Conservation (phyloP, 768 basidiomycete species). For the Boletus patriciae region DNA sequence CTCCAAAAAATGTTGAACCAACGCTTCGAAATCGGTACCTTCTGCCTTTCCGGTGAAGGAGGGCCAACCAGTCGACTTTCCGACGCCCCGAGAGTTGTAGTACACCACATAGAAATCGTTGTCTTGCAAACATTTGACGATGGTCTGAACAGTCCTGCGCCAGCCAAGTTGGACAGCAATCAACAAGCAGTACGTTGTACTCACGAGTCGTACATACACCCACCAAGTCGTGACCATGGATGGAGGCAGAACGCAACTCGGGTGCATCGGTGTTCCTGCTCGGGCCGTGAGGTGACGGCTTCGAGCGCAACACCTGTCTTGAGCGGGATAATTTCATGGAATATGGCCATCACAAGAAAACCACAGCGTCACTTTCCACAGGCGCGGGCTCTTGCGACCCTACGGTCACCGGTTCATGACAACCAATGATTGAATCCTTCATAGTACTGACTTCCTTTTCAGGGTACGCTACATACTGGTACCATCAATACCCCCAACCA, state of each 20-base stretch:
- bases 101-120: conserved; percentile 58
- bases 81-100: conserved; percentile 80
- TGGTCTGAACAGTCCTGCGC: conserved; percentile 41
- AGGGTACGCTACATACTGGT: background rate
- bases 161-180: background rate
- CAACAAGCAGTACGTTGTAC: conserved; percentile 27
- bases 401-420: background rate
- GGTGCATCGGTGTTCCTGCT: conserved; percentile 18
- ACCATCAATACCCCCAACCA: no score
- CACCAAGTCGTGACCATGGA: conserved; percentile 86
- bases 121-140: conserved; percentile 43
- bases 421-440: background rate
- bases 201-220: conserved; percentile 73
- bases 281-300: conserved; percentile 36
- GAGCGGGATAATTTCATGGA: conserved; percentile 17
- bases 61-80: conserved; percentile 67
- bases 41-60: conserved; percentile 74
- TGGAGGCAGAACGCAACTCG: conserved; percentile 73
- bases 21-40: conserved; percentile 63
- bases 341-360: background rate
- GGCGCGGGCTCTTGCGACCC: background rate
- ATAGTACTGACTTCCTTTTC: conserved; percentile 8
- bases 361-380: background rate
- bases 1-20: conserved; percentile 56
- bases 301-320: conserved; percentile 48